Percentiles rank a stretch among this genome's conserved stretches.
phyloP scores from a whole-genome alignment of 225 moss, liverwort and hornwort genomes.

The Sphagnum contortum region DNA sequence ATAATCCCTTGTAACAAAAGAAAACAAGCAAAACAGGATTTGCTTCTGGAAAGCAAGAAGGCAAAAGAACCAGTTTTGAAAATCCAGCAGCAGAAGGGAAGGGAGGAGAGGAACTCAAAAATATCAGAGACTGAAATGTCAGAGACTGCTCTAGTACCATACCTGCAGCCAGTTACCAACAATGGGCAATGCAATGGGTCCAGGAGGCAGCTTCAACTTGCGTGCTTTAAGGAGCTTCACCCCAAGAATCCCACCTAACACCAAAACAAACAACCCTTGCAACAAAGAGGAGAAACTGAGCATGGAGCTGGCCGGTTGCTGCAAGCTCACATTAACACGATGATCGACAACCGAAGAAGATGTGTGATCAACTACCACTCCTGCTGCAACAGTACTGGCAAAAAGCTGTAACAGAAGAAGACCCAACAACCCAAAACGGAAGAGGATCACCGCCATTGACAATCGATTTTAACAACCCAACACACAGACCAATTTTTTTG shows the following conservation, averaged over 20 bases:
- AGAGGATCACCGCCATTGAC: no score
- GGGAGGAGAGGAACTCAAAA: neutral
- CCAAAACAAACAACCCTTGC: slow-evolving; percentile 36
- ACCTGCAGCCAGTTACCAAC: slow-evolving; percentile 67
- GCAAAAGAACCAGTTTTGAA: neutral
- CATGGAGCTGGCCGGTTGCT: slow-evolving; percentile 1
- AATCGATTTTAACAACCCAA: no score
- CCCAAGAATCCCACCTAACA: slow-evolving; percentile 24
- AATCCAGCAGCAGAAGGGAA: neutral
- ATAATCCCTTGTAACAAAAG: neutral
- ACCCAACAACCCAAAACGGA: no score
- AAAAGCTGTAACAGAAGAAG: no score
- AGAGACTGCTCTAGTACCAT: no score
- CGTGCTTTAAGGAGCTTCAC: slow-evolving; percentile 21
- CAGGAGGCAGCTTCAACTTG: slow-evolving; percentile 56
- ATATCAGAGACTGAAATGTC: no score
- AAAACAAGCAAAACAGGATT: neutral
- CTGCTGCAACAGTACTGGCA: no score
- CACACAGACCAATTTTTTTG: no score
- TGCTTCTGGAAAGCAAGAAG: no score
- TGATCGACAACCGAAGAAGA: no score
- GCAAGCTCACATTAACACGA: no score
- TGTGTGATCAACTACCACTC: no score
- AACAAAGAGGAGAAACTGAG: slow-evolving; percentile 20
- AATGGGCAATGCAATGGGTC: slow-evolving; percentile 40